Conservation (phyloP, 768 basidiomycete genomes). For the Russula griseocarnosa region DNA sequence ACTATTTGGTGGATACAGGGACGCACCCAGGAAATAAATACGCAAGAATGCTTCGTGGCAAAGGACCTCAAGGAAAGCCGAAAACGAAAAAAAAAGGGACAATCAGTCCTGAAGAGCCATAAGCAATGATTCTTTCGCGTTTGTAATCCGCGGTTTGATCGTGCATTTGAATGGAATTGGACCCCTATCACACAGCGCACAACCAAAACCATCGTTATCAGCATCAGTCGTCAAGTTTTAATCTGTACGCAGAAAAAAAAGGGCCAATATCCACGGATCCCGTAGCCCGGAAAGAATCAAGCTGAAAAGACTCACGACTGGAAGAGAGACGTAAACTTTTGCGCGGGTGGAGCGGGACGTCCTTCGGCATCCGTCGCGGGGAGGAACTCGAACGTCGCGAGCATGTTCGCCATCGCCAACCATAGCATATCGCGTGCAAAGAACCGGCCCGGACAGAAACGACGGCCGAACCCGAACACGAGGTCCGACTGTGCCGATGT, state of each 20-base stretch:
- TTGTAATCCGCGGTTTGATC: slow-evolving; percentile 13
- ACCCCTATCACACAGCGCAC: neutral
- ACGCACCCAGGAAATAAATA: neutral
- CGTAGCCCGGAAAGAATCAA: neutral
- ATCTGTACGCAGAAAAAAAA: neutral
- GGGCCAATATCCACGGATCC: neutral
- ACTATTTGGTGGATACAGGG: neutral
- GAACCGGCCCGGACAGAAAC: slow-evolving; percentile 16
- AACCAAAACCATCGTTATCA: neutral
- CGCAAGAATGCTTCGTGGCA: neutral
- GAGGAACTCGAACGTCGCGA: slow-evolving; percentile 19
- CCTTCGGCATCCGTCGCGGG: slow-evolving; percentile 12
- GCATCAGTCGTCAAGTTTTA: neutral
- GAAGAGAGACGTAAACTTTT: slow-evolving; percentile 4
- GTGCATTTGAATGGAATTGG: slow-evolving; percentile 19
- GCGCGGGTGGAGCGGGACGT: neutral
- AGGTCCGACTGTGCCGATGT: slow-evolving; percentile 1
- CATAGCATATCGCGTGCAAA: slow-evolving; percentile 10
- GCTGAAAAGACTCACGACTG: slow-evolving; percentile 2
- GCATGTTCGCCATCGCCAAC: slow-evolving; percentile 18
- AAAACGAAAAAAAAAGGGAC: neutral
- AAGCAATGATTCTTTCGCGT: slow-evolving; percentile 1
- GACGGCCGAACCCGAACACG: slow-evolving; percentile 19
- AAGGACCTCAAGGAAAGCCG: neutral
- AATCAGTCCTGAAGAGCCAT: slow-evolving; percentile 9